These are phyloP conservation scores for Termitomyces eurrhizus DNA, from an alignment of 768 basidiomycete species.

Conservation along the genomic window DNA sequence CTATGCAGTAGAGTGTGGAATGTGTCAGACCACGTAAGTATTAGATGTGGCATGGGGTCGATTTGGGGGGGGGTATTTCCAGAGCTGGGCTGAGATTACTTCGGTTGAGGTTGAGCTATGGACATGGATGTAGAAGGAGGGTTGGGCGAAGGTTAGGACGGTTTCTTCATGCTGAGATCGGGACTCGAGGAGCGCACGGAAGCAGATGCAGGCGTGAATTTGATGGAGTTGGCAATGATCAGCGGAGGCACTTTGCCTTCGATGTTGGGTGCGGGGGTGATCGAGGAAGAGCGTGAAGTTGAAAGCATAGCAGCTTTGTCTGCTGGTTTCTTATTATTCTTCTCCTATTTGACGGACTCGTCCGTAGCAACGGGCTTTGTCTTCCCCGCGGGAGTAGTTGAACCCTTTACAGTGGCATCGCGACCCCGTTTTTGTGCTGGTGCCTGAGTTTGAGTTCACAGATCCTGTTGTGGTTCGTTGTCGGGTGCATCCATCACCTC, in stretches of 20 bases:
- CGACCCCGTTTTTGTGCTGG: too few relatives aligned
- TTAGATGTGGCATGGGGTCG: slow-evolving; percentile 59
- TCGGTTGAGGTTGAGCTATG: neutral
- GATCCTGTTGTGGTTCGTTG: too few relatives aligned
- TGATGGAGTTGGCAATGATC: slow-evolving; percentile 29
- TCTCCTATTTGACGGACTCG: neutral
- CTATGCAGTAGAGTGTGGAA: slow-evolving; percentile 79
- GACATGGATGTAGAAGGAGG: neutral
- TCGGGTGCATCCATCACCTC: slow-evolving; percentile 81
- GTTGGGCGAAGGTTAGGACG: neutral
- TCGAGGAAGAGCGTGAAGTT: slow-evolving; percentile 5
- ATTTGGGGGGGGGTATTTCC: neutral
- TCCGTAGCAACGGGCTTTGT: too few relatives aligned
- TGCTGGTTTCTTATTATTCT: neutral
- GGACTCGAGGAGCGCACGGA: too few relatives aligned
- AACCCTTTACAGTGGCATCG: too few relatives aligned
- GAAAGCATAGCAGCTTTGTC: neutral
- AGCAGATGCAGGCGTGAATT: too few relatives aligned
- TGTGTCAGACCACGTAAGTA: slow-evolving; percentile 82
- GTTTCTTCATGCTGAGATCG: neutral
- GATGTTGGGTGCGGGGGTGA: neutral
- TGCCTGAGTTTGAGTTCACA: too few relatives aligned
- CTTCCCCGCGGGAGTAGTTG: too few relatives aligned
- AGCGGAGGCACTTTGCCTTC: slow-evolving; percentile 25
- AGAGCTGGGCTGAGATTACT: neutral